These are phyloP conservation scores for Quaeritorhiza haematococci DNA, from an alignment of 371 early-diverging fungal genomes.

Conservation along the genomic window DNA sequence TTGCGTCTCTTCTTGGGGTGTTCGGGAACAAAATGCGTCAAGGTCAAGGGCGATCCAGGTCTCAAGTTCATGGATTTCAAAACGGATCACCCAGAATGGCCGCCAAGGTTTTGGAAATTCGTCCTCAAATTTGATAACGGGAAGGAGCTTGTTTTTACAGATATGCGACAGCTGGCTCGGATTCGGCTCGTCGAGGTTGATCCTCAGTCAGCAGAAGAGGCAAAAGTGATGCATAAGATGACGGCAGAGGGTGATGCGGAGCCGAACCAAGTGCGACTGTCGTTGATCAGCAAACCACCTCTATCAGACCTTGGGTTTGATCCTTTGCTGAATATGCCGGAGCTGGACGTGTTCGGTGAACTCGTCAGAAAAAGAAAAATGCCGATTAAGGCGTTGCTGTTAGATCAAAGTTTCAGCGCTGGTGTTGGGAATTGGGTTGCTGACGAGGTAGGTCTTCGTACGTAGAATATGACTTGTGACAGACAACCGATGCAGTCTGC, in stretches of 20 bases:
- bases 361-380: constrained; percentile 30
- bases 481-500: background rate
- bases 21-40: constrained; percentile 15
- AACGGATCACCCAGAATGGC: constrained; percentile 39
- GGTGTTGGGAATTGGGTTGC: constrained; percentile 72
- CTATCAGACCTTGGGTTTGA: constrained; percentile 58
- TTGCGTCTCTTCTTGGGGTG: background rate
- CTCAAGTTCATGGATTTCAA: constrained; percentile 31
- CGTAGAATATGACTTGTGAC: background rate
- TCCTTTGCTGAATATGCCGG: constrained; percentile 44
- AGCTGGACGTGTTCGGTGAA: constrained; percentile 28
- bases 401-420: constrained; percentile 54
- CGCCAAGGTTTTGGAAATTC: constrained; percentile 53
- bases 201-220: constrained; percentile 25
- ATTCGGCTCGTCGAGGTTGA: constrained; percentile 43
- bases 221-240: background rate
- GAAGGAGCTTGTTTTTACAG: constrained; percentile 46
- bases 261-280: background rate
- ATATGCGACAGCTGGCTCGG: constrained; percentile 48
- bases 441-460: constrained; percentile 36
- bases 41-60: constrained; percentile 33
- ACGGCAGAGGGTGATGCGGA: background rate
- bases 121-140: constrained; percentile 30
- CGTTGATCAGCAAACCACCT: constrained; percentile 27
- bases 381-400: constrained; percentile 57